Conservation (phyloP, 2,329 filamentous ascomycete species). For the Aspergillus sp. region DNA sequence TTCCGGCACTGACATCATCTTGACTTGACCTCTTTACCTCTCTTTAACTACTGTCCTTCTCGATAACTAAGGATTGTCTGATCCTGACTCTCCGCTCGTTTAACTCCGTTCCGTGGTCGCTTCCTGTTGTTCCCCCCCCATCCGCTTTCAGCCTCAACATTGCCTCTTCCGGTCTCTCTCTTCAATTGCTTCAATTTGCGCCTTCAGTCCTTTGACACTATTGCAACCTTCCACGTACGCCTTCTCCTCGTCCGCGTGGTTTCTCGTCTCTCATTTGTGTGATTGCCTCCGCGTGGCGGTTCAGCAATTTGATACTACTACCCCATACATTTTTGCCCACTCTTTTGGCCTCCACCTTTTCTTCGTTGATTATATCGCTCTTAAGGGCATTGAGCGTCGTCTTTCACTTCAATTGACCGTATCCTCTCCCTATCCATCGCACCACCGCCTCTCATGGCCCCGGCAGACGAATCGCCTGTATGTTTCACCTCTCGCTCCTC, state of each 20-base stretch:
- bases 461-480: slow-evolving; percentile 26
- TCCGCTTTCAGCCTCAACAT: slow-evolving; percentile 2
- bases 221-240: slow-evolving; percentile 7
- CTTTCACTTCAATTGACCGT: background rate
- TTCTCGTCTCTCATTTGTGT: background rate
- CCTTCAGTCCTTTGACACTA: background rate
- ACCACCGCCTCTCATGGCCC: slow-evolving; percentile 30
- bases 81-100: background rate
- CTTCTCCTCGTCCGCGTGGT: background rate
- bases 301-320: background rate
- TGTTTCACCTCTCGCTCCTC: slow-evolving; percentile 20
- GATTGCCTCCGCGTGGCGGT: background rate
- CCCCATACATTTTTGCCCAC: background rate
- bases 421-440: slow-evolving; percentile 6
- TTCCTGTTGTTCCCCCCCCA: background rate
- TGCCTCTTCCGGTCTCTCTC: slow-evolving; percentile 3
- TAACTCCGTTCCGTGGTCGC: background rate
- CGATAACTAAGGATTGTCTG: too few species aligned
- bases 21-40: background rate
- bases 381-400: background rate
- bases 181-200: background rate
- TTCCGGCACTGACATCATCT: background rate
- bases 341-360: slow-evolving; percentile 2
- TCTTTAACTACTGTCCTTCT: background rate
- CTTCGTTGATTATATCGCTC: background rate